Evolutionary conservation across 78 protist species (phyloP).

Genomic region (Dictyostelium intermedium): DNA sequence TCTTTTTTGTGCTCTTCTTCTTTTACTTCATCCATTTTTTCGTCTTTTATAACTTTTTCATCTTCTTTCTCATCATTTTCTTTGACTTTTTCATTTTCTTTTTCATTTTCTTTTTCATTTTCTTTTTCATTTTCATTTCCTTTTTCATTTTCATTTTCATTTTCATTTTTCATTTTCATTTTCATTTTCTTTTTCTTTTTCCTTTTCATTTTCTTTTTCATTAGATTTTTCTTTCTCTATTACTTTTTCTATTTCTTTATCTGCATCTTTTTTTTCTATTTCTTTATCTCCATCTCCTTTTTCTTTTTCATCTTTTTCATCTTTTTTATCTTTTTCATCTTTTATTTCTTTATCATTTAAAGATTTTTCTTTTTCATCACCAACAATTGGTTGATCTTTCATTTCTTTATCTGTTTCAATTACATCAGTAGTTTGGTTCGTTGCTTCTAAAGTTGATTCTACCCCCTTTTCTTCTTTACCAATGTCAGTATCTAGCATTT

Average conservation of each 20-base stretch:
- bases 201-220: background rate
- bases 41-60: background rate
- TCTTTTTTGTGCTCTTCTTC: background rate
- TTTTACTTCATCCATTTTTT: background rate
- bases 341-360: background rate
- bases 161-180: background rate
- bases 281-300: background rate
- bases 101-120: background rate
- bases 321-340: background rate
- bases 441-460: background rate
- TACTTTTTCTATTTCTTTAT: background rate
- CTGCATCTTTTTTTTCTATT: background rate
- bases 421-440: background rate
- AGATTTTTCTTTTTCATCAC: background rate
- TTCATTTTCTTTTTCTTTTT: background rate
- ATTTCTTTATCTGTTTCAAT: background rate
- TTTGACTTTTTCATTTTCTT: background rate
- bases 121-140: too few relatives aligned
- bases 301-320: background rate
- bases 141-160: background rate
- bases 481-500: background rate
- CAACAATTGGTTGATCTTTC: background rate
- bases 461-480: background rate
- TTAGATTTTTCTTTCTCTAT: background rate
- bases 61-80: background rate